Base-by-base conservation (phyloP, 106 monocot species). In the Apostasia shenzhenica region DNA sequence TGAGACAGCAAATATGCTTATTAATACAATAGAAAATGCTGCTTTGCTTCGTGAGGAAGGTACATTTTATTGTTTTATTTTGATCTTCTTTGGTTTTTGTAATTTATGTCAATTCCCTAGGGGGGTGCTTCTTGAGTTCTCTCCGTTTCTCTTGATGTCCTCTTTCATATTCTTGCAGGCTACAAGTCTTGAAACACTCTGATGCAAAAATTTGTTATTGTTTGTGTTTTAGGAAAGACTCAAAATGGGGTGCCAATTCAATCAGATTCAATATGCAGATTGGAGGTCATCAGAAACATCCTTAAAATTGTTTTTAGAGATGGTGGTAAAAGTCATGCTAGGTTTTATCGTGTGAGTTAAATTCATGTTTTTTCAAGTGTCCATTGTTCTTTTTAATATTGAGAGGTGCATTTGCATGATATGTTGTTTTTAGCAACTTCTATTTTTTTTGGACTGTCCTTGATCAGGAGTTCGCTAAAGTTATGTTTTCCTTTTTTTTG, bases 1-100 rank as follows among this genome's bases (percentile, higher is more conserved):
- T 73, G 81, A 92, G 67, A 97, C 97, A 48, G 76, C 97, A 53
- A 97, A 70, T 51, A 83, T 83, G 86, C 86, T 97, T 67, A 87
- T 87, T 54, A 77, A 75, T 72, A 97, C 97, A n/a, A 89, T 97
- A 77, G 92, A 92, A 46, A 76, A 83, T 82, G 92, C 92, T 66
- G 67, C 85, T 45, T 58, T 79, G 13, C 85, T 97, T 76, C 92
- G 92, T 61, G 92, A 97, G 77, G 97, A 97, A 45, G 89, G 92
- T 92, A 87, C 4, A 41, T 7, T 52, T 63, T 77, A 61, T 44
- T 40, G 54, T n/a, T 40, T 49, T 43, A 53, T 41, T 2, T 41
- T 12, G 10, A 41, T 41, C 1, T 68, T 41, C 38, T 38, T 2
- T 51, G 1, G 5, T 60, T n/a, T 8, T 44, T 45, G 43, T 62